Evolutionary conservation across 2,329 filamentous ascomycete genomes (phyloP).

Genomic region (Trichoderma cornu-damae): DNA sequence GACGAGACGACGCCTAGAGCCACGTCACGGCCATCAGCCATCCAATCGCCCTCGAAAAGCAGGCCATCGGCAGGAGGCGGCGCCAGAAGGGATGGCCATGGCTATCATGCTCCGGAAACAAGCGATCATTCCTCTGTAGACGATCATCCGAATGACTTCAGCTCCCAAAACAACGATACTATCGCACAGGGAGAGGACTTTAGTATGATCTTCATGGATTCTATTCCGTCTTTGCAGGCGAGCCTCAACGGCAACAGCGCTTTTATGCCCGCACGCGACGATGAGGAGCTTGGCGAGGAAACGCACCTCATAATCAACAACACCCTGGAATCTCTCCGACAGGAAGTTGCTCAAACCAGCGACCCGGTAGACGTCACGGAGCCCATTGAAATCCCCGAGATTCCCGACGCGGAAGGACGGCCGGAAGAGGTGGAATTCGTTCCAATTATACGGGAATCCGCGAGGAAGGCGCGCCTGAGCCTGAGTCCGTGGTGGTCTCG

Average conservation of each 20-base stretch:
- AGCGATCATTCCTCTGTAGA: slow-evolving; percentile 34
- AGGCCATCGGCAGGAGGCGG: slow-evolving; percentile 18
- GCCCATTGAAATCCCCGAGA: slow-evolving; percentile 14
- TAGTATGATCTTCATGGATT: slow-evolving; percentile 55
- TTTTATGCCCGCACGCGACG: slow-evolving; percentile 28
- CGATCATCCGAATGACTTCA: slow-evolving; percentile 26
- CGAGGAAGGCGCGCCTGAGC: slow-evolving; percentile 17
- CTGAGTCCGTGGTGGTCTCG: slow-evolving; percentile 29
- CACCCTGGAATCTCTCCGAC: slow-evolving; percentile 48
- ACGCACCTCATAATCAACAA: slow-evolving; percentile 54
- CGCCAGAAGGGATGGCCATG: slow-evolving; percentile 27
- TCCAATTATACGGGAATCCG: slow-evolving; percentile 8
- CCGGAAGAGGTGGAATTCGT: background rate
- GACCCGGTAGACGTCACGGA: slow-evolving; percentile 16
- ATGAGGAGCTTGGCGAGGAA: slow-evolving; percentile 48
- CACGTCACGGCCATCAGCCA: slow-evolving; percentile 17
- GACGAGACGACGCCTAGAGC: slow-evolving; percentile 36
- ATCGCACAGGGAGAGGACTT: slow-evolving; percentile 51
- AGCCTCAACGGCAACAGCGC: slow-evolving; percentile 32
- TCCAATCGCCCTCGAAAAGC: slow-evolving; percentile 17
- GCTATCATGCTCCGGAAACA: slow-evolving; percentile 27
- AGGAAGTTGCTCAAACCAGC: slow-evolving; percentile 21
- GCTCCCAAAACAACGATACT: slow-evolving; percentile 35
- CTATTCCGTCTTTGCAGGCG: slow-evolving; percentile 47
- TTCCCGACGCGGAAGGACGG: background rate